Conservation (phyloP, 1,139 yeast genomes). For the Zygoascus sp. region DNA sequence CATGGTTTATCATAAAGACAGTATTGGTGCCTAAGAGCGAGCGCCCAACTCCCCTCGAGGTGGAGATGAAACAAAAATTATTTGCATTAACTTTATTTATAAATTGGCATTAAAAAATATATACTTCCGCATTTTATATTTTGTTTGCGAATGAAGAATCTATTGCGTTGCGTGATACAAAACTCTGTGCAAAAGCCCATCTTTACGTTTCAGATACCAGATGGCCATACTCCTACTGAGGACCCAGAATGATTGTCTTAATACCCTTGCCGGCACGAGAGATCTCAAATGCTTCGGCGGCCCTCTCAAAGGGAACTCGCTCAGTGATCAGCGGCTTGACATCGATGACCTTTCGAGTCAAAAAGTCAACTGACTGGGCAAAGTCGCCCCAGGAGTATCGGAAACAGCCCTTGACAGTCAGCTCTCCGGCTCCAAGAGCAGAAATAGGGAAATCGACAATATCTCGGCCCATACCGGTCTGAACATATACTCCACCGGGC, state of each 20-base stretch:
- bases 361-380: slow-evolving; percentile 61
- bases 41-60: neutral
- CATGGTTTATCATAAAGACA: slow-evolving; percentile 3
- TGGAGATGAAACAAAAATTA: neutral
- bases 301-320: slow-evolving; percentile 65
- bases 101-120: neutral
- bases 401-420: slow-evolving; percentile 69
- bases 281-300: slow-evolving; percentile 73
- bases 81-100: neutral
- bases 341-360: slow-evolving; percentile 57
- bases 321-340: slow-evolving; percentile 71
- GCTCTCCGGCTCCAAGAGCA: slow-evolving; percentile 62
- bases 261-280: slow-evolving; percentile 52
- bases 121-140: neutral
- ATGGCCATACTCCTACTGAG: slow-evolving; percentile 18
- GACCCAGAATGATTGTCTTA: slow-evolving; percentile 57
- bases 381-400: slow-evolving; percentile 81
- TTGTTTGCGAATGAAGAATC: too few relatives aligned
- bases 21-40: neutral
- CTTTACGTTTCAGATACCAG: too few relatives aligned
- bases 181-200: too few relatives aligned
- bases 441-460: slow-evolving; percentile 68
- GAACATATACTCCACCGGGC: slow-evolving; percentile 64
- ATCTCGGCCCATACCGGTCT: slow-evolving; percentile 67
- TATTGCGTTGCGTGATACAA: too few relatives aligned